Percentiles rank a stretch among this genome's conserved stretches.
Conservation (phyloP, 306 rosid genomes). For the Elaeagnus macrophylla region DNA sequence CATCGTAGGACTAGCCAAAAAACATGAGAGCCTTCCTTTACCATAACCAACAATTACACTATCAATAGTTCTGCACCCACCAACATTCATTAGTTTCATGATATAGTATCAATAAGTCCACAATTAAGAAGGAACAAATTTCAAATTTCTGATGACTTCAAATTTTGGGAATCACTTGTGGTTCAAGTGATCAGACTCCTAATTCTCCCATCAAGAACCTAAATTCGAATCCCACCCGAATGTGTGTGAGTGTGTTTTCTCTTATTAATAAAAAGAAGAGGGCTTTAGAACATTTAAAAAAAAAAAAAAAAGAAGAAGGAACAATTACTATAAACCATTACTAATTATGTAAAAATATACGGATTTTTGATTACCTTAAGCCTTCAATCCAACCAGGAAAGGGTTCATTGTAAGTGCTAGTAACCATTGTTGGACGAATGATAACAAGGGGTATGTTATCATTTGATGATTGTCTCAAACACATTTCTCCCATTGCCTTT, state of each 20-base stretch:
- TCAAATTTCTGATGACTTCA: too few relatives aligned
- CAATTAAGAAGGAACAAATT: too few relatives aligned
- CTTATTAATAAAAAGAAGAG: too few relatives aligned
- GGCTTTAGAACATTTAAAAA: too few relatives aligned
- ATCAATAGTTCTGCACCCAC: constrained; percentile 32
- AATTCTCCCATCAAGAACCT: too few relatives aligned
- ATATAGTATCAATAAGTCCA: too few relatives aligned
- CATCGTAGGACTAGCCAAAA: constrained; percentile 23
- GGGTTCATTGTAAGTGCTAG: background rate
- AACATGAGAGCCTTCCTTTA: constrained; percentile 23
- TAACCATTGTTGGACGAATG: background rate
- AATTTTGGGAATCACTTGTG: too few relatives aligned
- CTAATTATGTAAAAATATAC: background rate
- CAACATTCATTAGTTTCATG: background rate
- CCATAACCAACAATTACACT: constrained; percentile 17
- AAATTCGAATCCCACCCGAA: too few relatives aligned
- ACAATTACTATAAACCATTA: too few relatives aligned
- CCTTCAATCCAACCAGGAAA: constrained; percentile 4
- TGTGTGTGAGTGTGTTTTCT: too few relatives aligned
- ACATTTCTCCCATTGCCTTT: constrained; percentile 42
- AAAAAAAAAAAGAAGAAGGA: too few relatives aligned
- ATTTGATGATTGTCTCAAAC: constrained; percentile 4
- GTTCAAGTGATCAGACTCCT: too few relatives aligned
- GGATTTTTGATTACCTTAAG: background rate
- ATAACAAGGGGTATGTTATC: constrained; percentile 13